These are phyloP conservation scores for Haplosporangium gracile DNA, from an alignment of 192 early-diverging fungal species.

Conservation along the genomic window DNA sequence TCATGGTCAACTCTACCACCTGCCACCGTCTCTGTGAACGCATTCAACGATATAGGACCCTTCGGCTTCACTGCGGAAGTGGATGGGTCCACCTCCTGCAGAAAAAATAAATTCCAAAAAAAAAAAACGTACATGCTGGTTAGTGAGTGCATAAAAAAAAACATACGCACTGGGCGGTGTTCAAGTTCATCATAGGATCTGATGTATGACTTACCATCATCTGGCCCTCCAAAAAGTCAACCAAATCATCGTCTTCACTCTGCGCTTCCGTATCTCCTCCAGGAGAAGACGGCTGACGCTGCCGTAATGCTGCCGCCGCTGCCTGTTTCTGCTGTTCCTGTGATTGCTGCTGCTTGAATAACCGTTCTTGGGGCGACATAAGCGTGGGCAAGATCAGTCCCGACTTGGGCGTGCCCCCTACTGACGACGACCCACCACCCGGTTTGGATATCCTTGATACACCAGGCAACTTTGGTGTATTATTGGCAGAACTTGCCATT, in stretches of 20 bases:
- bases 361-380: constrained; percentile 35
- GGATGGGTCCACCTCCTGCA: constrained; percentile 4
- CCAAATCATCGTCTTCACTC: constrained; percentile 42
- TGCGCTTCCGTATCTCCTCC: constrained; percentile 7
- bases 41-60: constrained; percentile 44
- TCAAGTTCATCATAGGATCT: not conserved
- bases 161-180: not conserved
- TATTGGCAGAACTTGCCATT: not conserved
- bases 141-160: not conserved
- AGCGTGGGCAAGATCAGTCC: constrained; percentile 29
- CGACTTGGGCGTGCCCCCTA: constrained; percentile 32
- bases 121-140: not conserved
- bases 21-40: constrained; percentile 41
- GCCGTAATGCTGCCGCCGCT: not conserved
- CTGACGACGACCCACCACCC: not conserved
- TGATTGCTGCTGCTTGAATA: constrained; percentile 16
- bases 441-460: constrained; percentile 19
- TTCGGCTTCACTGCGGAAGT: constrained; percentile 8
- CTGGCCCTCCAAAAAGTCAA: constrained; percentile 30
- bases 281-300: constrained; percentile 10
- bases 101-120: not conserved
- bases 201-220: constrained; percentile 17
- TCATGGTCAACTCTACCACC: constrained; percentile 16
- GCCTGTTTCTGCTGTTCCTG: constrained; percentile 18
- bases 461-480: constrained; percentile 23